These are phyloP conservation scores for Termitomyces sp. DNA, from an alignment of 768 basidiomycete species.

Conservation along the genomic window DNA sequence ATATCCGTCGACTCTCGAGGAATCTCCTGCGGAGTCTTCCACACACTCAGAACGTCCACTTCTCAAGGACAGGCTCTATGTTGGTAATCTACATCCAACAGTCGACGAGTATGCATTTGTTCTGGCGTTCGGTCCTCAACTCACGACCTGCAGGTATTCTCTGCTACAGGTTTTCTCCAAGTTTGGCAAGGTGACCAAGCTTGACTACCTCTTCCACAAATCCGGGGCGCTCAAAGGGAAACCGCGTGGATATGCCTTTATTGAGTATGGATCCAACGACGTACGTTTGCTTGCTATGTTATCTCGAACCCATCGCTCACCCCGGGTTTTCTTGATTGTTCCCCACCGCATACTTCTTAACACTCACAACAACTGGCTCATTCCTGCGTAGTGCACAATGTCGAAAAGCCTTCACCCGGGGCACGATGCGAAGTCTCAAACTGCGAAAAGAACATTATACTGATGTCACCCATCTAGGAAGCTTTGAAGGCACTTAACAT, in stretches of 20 bases:
- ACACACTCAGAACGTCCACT: constrained; percentile 28
- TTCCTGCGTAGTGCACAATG: constrained; percentile 10
- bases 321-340: constrained; percentile 37
- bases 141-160: constrained; percentile 55
- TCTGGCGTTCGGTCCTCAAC: background rate
- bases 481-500: constrained; percentile 72
- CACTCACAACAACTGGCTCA: background rate
- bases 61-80: constrained; percentile 76
- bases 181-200: constrained; percentile 88
- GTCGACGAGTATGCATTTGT: constrained; percentile 73
- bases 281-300: constrained; percentile 50
- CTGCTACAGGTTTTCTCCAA: constrained; percentile 88
- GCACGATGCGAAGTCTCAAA: constrained; percentile 5
- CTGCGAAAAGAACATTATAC: constrained; percentile 5
- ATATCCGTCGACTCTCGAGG: constrained; percentile 19
- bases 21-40: constrained; percentile 18
- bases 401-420: constrained; percentile 20
- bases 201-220: constrained; percentile 97
- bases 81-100: constrained; percentile 84
- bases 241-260: constrained; percentile 92
- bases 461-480: constrained; percentile 50
- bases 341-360: constrained; percentile 1
- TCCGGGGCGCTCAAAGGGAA: constrained; percentile 85
- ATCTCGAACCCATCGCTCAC: constrained; percentile 34
- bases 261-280: constrained; percentile 77